Evolutionary conservation across 2,329 filamentous ascomycete species (phyloP), one percentile per base, ranked within the genome.

Genomic region (Stemphylium beticola): DNA sequence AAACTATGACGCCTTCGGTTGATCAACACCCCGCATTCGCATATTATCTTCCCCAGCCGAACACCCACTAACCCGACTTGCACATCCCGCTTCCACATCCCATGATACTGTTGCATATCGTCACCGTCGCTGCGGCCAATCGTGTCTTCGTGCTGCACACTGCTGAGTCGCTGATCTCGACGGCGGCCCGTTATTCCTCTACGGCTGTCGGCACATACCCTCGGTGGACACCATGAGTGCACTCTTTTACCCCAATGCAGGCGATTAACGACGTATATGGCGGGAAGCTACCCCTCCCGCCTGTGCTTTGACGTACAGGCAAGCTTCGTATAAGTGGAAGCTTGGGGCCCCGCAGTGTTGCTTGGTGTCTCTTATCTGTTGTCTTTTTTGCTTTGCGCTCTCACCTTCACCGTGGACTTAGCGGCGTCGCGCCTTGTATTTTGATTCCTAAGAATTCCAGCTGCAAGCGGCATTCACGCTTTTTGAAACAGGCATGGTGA

Each of bases 271-370:
- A 53, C 22, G 55, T 49, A 58, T 22, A 59, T 49, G 60, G 60
- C 55, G 53, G 40, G 31, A 26, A 48, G 26, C 20, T 39, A 50
- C 22, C 49, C 43, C 22, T 5, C 34, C 26, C 7, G 39, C 17
- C 5, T 5, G 24, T 37, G 32, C 45, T 44, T 26, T 17, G 20
- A 15, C 22, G 24, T 38, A 20, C 45, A 34, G 26, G 54, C 42
- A 63, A 63, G 60, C 57, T 58, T 61, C 36, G 46, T 49, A 58
- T 61, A 63, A 65, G 44, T 48, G 54, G 53, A 56, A 55, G 53
- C 55, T 53, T 64, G 52, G 41, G 51, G 15, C 46, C 51, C 33
- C n/a, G 51, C 34, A 15, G 18, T 34, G 29, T 50, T 54, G 45
- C 51, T 54, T 50, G 40, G 46, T 44, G 40, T 43, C 29, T 54